A percentile compares a stretch with the other conserved stretches of the same genome.
Conservation (phyloP, 108 stramenopile genomes). For the Cyclotella cryptica region DNA sequence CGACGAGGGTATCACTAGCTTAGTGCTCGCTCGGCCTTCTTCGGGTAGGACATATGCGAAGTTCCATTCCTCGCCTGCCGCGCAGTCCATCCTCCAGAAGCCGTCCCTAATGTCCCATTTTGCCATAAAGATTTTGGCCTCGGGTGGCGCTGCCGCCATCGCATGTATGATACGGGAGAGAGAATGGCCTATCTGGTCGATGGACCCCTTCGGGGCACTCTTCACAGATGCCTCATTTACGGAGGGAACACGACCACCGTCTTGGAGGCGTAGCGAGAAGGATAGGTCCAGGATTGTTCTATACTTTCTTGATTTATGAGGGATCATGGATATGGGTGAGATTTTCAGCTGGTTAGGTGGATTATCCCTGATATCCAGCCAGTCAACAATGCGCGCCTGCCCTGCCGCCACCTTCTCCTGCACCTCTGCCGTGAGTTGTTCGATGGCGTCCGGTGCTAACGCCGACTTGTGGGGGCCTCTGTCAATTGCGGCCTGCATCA, state of each 20-base stretch:
- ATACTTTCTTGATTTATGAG: neutral
- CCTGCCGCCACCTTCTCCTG: neutral
- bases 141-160: neutral
- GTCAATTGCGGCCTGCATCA: slow-evolving; percentile 8
- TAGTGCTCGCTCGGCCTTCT: neutral
- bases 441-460: slow-evolving; percentile 5
- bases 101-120: neutral
- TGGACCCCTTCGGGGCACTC: neutral
- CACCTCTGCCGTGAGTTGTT: neutral
- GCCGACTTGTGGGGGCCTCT: slow-evolving; percentile 25
- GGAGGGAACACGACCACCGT: neutral
- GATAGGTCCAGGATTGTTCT: slow-evolving; percentile 2
- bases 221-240: neutral
- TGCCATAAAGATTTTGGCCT: neutral
- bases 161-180: neutral
- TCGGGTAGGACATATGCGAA: neutral
- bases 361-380: neutral
- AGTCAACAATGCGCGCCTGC: neutral
- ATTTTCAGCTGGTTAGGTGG: neutral
- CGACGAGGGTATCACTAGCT: neutral
- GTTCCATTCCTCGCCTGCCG: neutral
- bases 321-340: neutral
- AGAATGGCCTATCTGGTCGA: slow-evolving; percentile 2
- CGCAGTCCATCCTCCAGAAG: neutral
- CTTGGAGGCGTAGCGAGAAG: neutral